phyloP scores from a whole-genome alignment of 176 grass and related monocot species.

The Hsuehochloa calcarea region DNA sequence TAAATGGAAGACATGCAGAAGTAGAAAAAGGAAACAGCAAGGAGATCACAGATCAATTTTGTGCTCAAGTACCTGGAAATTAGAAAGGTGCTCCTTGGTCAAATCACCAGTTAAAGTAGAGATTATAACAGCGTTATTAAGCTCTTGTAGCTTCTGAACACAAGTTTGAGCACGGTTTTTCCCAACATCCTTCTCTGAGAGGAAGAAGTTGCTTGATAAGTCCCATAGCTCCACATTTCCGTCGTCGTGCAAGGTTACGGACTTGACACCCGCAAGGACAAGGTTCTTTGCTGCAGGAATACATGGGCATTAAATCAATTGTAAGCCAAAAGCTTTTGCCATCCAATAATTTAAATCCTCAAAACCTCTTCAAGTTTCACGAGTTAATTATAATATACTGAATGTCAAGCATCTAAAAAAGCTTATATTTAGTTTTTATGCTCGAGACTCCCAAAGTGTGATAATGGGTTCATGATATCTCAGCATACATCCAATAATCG shows the following conservation, averaged over 20 bases:
- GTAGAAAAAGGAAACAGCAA: not conserved
- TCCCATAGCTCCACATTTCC: conserved; percentile 71
- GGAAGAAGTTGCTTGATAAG: conserved; percentile 78
- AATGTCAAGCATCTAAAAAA: not conserved
- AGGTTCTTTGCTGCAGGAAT: conserved; percentile 77
- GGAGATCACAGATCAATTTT: not conserved
- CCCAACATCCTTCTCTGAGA: conserved; percentile 71
- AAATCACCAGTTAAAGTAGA: conserved; percentile 50
- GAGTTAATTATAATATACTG: not conserved
- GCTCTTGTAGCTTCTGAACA: conserved; percentile 66
- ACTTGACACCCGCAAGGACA: conserved; percentile 77
- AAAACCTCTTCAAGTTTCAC: not conserved
- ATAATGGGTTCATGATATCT: not conserved
- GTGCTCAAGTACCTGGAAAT: conserved; percentile 53
- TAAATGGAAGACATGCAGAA: not conserved
- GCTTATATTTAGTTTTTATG: not conserved
- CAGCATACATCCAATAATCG: not conserved
- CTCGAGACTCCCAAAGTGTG: not conserved
- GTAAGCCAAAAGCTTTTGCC: not conserved
- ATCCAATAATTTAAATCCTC: not conserved
- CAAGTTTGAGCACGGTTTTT: conserved; percentile 57
- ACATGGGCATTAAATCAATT: not conserved
- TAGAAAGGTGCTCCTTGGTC: conserved; percentile 63
- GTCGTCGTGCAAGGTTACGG: conserved; percentile 72
- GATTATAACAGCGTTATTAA: conserved; percentile 76